Conservation (phyloP, 345 rosid species). For the Rhodamnia argentea region DNA sequence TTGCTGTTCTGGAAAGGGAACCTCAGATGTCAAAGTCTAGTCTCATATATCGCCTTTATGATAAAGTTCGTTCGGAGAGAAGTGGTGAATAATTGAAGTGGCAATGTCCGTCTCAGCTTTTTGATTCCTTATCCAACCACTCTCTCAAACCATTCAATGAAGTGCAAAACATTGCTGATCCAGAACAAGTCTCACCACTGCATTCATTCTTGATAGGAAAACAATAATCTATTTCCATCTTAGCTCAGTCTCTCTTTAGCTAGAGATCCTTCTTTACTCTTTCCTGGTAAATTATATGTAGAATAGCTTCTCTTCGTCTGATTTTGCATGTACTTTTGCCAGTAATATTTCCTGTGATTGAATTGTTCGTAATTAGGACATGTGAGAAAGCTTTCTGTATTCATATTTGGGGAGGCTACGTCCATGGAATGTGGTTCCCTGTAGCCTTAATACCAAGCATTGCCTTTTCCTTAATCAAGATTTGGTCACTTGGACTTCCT, state of each 20-base stretch:
- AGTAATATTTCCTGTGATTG: not conserved
- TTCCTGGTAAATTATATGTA: not conserved
- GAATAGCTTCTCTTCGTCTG: not conserved
- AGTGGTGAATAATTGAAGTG: slow-evolving; percentile 14
- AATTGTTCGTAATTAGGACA: not conserved
- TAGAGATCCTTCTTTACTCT: not conserved
- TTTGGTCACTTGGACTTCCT: not conserved
- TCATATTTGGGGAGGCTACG: not conserved
- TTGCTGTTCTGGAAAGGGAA: slow-evolving; percentile 83
- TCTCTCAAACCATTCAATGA: not conserved
- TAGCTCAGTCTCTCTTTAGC: not conserved
- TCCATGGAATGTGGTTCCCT: not conserved
- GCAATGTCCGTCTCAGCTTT: not conserved
- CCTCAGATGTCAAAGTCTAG: slow-evolving; percentile 90
- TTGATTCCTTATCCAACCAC: not conserved
- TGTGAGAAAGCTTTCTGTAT: not conserved
- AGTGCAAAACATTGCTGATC: not conserved
- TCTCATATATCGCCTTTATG: slow-evolving; percentile 59
- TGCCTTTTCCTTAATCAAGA: not conserved
- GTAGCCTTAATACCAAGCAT: not conserved
- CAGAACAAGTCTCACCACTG: not conserved
- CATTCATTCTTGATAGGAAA: not conserved
- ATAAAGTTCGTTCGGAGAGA: slow-evolving; percentile 29
- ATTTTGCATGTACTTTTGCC: not conserved
- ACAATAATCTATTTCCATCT: not conserved